phyloP scores from a whole-genome alignment of 2,329 filamentous ascomycete species.

The Diaporthe citrichinensis region DNA sequence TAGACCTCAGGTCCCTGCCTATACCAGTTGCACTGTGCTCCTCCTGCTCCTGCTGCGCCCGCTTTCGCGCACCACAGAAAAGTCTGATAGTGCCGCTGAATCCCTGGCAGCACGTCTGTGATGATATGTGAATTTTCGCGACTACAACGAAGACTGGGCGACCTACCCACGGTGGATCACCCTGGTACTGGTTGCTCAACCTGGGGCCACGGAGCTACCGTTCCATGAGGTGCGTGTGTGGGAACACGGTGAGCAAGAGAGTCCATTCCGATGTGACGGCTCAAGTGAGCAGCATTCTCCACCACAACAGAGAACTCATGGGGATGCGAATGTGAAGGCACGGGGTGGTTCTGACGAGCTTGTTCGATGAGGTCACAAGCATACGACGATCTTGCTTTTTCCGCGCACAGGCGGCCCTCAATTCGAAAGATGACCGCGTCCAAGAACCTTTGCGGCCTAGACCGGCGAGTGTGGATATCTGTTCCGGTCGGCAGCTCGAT shows the following conservation, averaged over 20 bases:
- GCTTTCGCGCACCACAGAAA: slow-evolving; percentile 15
- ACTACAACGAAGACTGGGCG: slow-evolving; percentile 22
- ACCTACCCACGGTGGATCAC: slow-evolving; percentile 4
- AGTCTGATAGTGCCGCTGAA: slow-evolving; percentile 2
- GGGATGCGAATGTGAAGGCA: slow-evolving; percentile 7
- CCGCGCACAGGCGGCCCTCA: not conserved
- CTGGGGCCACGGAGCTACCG: slow-evolving; percentile 17
- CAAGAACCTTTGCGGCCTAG: slow-evolving; percentile 8
- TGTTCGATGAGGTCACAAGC: slow-evolving; percentile 24
- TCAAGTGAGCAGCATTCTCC: not conserved
- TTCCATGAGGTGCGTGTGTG: slow-evolving; percentile 24
- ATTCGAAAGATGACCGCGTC: slow-evolving; percentile 6
- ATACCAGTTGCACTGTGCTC: slow-evolving; percentile 24
- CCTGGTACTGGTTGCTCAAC: not conserved
- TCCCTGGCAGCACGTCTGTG: not conserved
- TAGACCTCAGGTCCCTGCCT: slow-evolving; percentile 13
- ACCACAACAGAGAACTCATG: not conserved
- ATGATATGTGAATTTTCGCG: not conserved
- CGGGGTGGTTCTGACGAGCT: not conserved
- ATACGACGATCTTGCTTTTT: slow-evolving; percentile 30
- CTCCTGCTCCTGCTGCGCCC: not conserved
- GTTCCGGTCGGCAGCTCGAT: slow-evolving; percentile 35
- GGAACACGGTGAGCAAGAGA: slow-evolving; percentile 7
- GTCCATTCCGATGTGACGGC: not conserved
- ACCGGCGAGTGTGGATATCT: slow-evolving; percentile 20